Evolutionary conservation across 225 moss, liverwort and hornwort genomes (phyloP).

Genomic region (Lunularia cruciata): DNA sequence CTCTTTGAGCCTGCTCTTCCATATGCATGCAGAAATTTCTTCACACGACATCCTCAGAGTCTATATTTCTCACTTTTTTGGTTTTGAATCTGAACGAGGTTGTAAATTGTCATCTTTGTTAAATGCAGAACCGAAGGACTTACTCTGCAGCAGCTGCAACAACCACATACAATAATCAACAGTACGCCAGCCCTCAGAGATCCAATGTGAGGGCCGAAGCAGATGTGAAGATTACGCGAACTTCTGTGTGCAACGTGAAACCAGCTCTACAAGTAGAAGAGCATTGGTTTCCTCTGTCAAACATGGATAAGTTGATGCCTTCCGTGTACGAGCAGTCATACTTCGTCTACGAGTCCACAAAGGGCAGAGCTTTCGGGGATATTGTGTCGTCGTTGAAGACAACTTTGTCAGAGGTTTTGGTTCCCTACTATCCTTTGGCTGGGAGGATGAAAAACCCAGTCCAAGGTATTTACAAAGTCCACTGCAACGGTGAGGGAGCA

Average conservation of each 20-base stretch:
- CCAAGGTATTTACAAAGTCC: slow-evolving; percentile 14
- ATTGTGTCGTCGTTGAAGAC: slow-evolving; percentile 13
- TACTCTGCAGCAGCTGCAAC: slow-evolving; percentile 22
- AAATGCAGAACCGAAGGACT: slow-evolving; percentile 17
- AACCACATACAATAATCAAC: slow-evolving; percentile 4
- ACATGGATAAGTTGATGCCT: slow-evolving; percentile 30
- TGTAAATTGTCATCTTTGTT: neutral
- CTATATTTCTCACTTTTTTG: too few relatives aligned
- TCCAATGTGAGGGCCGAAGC: neutral
- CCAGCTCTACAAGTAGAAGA: slow-evolving; percentile 13
- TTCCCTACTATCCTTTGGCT: slow-evolving; percentile 25
- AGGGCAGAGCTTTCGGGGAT: slow-evolving; percentile 20
- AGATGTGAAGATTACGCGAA: slow-evolving; percentile 15
- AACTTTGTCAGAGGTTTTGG: slow-evolving; percentile 18
- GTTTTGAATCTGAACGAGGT: slow-evolving; percentile 6
- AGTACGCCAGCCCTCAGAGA: neutral
- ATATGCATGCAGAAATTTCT: too few relatives aligned
- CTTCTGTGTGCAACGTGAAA: slow-evolving; percentile 9
- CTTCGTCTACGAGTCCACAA: slow-evolving; percentile 27
- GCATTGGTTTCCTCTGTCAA: slow-evolving; percentile 28
- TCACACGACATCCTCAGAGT: too few relatives aligned
- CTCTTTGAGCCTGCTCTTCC: too few relatives aligned
- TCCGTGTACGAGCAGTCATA: slow-evolving; percentile 25
- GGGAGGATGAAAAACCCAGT: slow-evolving; percentile 18
- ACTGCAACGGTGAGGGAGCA: slow-evolving; percentile 21